phyloP scores from a whole-genome alignment of 208 protist genomes.

The Leishmania arabica region DNA sequence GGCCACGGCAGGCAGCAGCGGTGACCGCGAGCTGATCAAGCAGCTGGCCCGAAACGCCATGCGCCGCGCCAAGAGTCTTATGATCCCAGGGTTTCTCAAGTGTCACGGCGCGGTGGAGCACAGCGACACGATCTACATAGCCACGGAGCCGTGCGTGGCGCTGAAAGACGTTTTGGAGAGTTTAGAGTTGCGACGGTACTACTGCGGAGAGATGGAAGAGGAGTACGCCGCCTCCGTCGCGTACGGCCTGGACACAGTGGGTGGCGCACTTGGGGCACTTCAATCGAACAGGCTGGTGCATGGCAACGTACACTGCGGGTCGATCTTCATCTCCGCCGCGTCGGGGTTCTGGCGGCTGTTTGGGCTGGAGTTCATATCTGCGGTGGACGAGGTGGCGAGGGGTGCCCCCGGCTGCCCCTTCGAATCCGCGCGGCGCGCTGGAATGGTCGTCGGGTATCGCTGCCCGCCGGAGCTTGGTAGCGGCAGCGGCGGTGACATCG shows the following conservation, averaged over 20 bases:
- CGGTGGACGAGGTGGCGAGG: constrained; percentile 18
- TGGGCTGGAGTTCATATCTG: constrained; percentile 68
- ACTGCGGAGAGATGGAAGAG: constrained; percentile 20
- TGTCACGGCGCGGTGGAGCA: constrained; percentile 76
- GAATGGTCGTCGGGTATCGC: constrained; percentile 39
- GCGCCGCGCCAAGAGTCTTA: constrained; percentile 74
- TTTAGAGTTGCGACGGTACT: constrained; percentile 20
- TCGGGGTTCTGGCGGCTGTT: constrained; percentile 85
- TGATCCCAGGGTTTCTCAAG: constrained; percentile 74
- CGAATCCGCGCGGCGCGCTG: constrained; percentile 21
- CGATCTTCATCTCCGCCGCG: constrained; percentile 62
- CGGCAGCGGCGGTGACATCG: neutral
- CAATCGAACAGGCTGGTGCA: constrained; percentile 81
- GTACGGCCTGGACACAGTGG: constrained; percentile 61
- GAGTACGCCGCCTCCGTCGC: constrained; percentile 40
- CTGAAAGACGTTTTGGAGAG: constrained; percentile 49
- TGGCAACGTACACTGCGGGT: constrained; percentile 67
- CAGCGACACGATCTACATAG: constrained; percentile 78
- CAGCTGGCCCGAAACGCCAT: constrained; percentile 65
- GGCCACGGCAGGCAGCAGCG: neutral
- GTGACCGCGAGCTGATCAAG: constrained; percentile 19
- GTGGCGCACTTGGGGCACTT: constrained; percentile 56
- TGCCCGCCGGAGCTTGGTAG: constrained; percentile 39
- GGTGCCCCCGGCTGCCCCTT: constrained; percentile 11
- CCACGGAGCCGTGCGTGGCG: constrained; percentile 73